Conservation (phyloP, 768 basidiomycete species). For the Leccinellum rugosiceps region DNA sequence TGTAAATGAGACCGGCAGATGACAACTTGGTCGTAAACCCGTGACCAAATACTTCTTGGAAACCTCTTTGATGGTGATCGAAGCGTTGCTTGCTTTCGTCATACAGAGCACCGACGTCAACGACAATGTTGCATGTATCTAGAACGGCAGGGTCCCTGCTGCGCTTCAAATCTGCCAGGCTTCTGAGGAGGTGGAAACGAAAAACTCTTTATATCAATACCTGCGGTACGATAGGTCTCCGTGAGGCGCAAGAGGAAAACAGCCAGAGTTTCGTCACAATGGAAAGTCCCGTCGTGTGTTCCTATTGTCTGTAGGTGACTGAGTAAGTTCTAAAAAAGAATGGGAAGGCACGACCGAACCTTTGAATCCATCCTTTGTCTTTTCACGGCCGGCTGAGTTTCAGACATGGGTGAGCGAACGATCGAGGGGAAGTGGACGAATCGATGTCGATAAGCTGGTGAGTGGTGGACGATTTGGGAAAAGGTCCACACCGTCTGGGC, state of each 20-base stretch:
- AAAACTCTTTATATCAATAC: conserved; percentile 36
- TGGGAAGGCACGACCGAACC: conserved; percentile 19
- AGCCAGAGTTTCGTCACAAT: conserved; percentile 96
- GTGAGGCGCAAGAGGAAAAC: conserved; percentile 86
- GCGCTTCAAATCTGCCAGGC: conserved; percentile 56
- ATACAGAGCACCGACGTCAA: conserved; percentile 94
- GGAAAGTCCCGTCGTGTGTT: conserved; percentile 94
- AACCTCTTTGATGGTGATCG: conserved; percentile 96
- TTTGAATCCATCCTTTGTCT: conserved; percentile 45
- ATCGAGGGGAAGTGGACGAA: background rate
- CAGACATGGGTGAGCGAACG: conserved; percentile 16
- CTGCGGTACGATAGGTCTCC: conserved; percentile 67
- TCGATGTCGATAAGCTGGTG: background rate
- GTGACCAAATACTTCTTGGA: conserved; percentile 84
- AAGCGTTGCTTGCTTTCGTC: conserved; percentile 75
- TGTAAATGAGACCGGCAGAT: conserved; percentile 93
- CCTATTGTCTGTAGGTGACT: conserved; percentile 63
- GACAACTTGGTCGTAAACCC: conserved; percentile 88
- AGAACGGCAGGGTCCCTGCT: conserved; percentile 69
- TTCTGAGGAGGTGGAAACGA: conserved; percentile 1
- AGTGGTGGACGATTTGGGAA: background rate
- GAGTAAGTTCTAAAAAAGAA: background rate
- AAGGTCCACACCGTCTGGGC: background rate
- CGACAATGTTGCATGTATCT: conserved; percentile 86
- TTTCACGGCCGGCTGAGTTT: conserved; percentile 32